A percentile compares a stretch with the other conserved stretches of the same genome.
Conservation (phyloP, 805 yeast species). For the Ogataea pilisensis region DNA sequence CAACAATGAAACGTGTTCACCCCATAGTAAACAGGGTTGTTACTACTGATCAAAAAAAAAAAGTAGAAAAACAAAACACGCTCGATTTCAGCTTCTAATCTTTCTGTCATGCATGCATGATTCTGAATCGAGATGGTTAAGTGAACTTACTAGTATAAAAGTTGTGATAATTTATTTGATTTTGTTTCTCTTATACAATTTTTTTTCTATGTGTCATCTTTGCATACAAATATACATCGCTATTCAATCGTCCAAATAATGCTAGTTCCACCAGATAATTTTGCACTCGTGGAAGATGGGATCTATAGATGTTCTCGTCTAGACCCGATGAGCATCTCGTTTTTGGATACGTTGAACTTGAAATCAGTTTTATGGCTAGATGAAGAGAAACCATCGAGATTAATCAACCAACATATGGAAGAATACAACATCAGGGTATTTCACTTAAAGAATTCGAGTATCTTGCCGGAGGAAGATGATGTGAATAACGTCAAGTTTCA, state of each 20-base stretch:
- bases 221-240: not conserved
- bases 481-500: constrained; percentile 22
- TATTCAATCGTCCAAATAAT: constrained; percentile 34
- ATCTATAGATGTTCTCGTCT: constrained; percentile 77
- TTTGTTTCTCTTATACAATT: too few species aligned
- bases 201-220: too few species aligned
- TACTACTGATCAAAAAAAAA: too few species aligned
- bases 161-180: too few species aligned
- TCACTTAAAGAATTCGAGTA: constrained; percentile 33
- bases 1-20: too few species aligned
- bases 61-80: too few species aligned
- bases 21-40: too few species aligned
- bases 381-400: constrained; percentile 79
- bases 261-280: constrained; percentile 91
- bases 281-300: constrained; percentile 87
- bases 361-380: constrained; percentile 70
- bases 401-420: constrained; percentile 61
- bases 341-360: constrained; percentile 67
- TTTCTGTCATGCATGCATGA: too few species aligned
- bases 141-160: too few species aligned
- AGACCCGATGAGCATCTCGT: constrained; percentile 72
- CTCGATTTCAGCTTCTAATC: too few species aligned
- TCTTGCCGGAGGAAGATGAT: constrained; percentile 24
- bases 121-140: too few species aligned
- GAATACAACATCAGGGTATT: constrained; percentile 49